Evolutionary conservation across 192 early-diverging fungal species (phyloP), one percentile per base, ranked within the genome.

Genomic region (Coemansia sp.): DNA sequence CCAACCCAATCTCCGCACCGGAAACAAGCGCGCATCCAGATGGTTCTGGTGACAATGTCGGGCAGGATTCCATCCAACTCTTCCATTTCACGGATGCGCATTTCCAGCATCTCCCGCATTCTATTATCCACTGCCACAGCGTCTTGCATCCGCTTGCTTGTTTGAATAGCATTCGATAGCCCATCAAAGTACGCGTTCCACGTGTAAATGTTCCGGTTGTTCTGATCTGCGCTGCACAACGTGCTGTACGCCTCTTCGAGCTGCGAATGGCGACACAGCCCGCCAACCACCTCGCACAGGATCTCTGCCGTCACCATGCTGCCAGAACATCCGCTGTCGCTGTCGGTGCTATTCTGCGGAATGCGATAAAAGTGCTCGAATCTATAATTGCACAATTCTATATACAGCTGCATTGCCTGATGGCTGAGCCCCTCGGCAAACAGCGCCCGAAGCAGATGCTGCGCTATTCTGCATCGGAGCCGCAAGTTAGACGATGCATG

Each of bases 171-270:
- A 44, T 61, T 57, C 5, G 54, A 56, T 0, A 82, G 54, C 7
- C 74, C 79, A 10, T 74, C 68, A 39, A 82, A 51, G 40, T 82
- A 82, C n/a, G 71, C 56, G 20, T 82, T 82, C 79, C 79, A 82
- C 37, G 54, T 68, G 17, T 61, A 64, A 4, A 57, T 37, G 22
- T 37, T 71, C 5, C 74, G 64, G 12, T 62, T 48, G 38, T 22
- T 39, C 5, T 17, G 39, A 4, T 9, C 9, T 0, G 68, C 64
- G 7, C 8, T 40, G 3, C 17, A 37, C 16, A 82, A 68, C 4
- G 48, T 4, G 14, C 11, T 16, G 38, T 68, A 68, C 43, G 79
- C 79, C 20, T 61, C 51, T 22, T 62, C 65, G 17, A 65, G 48
- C n/a, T 32, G 64, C 38, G 50, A 50, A 44, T 63, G 64, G 10